phyloP scores from a whole-genome alignment of 2,329 filamentous ascomycete species.

The Rhynchosporium agropyri region DNA sequence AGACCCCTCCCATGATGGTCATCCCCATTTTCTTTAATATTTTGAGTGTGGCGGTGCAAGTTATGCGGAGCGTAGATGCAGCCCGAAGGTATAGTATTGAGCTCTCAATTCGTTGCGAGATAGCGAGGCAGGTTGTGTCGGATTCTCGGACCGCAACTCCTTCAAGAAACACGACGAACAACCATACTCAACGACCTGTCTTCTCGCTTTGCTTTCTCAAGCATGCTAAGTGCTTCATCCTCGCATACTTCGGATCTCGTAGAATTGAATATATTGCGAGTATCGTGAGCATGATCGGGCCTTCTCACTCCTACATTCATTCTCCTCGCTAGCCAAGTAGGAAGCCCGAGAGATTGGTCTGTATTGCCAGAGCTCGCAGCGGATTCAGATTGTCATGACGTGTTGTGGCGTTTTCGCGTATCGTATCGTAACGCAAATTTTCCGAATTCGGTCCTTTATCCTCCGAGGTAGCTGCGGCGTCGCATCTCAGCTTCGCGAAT shows the following conservation, averaged over 20 bases:
- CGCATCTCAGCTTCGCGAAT: conserved; percentile 77
- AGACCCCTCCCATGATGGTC: neutral
- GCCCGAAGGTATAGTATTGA: conserved; percentile 6
- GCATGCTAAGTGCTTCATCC: neutral
- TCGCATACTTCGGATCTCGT: neutral
- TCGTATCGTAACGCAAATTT: neutral
- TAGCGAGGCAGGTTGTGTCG: conserved; percentile 11
- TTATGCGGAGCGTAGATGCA: conserved; percentile 4
- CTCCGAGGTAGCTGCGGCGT: conserved; percentile 61
- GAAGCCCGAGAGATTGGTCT: neutral
- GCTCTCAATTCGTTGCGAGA: conserved; percentile 5
- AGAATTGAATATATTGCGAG: conserved; percentile 8
- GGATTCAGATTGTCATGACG: neutral
- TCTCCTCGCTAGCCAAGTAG: neutral
- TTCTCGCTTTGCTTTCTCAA: neutral
- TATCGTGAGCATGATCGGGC: conserved; percentile 1
- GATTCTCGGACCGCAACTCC: conserved; percentile 6
- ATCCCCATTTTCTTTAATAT: neutral
- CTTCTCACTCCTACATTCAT: conserved; percentile 3
- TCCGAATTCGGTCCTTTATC: conserved; percentile 10
- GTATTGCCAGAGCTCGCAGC: neutral
- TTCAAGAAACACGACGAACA: conserved; percentile 11
- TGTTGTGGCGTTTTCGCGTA: neutral
- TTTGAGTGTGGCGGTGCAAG: conserved; percentile 11
- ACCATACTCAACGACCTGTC: conserved; percentile 5